Conservation (phyloP, 148 eudicot species). For the Chenopodium album region DNA sequence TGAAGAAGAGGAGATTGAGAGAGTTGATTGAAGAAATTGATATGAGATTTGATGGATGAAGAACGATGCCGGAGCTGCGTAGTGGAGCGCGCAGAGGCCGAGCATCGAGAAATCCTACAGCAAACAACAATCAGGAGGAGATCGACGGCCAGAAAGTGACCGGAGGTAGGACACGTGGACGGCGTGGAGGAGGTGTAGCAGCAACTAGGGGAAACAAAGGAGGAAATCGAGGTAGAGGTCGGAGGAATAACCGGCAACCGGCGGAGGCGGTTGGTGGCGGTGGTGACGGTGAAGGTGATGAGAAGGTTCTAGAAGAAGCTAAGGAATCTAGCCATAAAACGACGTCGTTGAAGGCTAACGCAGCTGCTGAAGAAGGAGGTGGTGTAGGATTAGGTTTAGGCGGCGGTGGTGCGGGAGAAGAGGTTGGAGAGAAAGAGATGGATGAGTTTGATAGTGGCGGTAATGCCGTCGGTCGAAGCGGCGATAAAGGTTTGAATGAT, state of each 20-base stretch:
- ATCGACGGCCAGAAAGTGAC: constrained; percentile 29
- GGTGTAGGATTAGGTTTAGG: constrained; percentile 27
- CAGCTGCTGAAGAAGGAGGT: constrained; percentile 10
- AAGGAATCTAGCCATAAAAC: constrained; percentile 25
- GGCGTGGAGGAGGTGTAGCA: constrained; percentile 22
- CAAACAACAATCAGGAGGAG: constrained; percentile 26
- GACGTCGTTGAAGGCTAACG: constrained; percentile 23
- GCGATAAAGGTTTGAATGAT: constrained; percentile 45
- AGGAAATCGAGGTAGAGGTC: constrained; percentile 32
- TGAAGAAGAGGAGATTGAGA: neutral
- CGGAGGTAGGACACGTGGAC: constrained; percentile 29
- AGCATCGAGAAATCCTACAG: constrained; percentile 27
- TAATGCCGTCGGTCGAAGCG: constrained; percentile 37
- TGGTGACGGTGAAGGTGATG: constrained; percentile 27
- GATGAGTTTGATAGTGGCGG: constrained; percentile 70
- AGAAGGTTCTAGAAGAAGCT: constrained; percentile 24
- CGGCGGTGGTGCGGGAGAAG: constrained; percentile 26
- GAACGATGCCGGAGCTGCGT: constrained; percentile 67
- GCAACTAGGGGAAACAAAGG: constrained; percentile 5
- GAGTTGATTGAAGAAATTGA: neutral
- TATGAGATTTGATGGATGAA: constrained; percentile 43
- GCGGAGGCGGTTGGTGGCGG: constrained; percentile 22
- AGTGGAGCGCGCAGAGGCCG: constrained; percentile 63
- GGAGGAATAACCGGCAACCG: constrained; percentile 25
- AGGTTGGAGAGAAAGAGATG: constrained; percentile 45